These are phyloP conservation scores for Cladobotryum protrusum DNA, from an alignment of 2,329 filamentous ascomycete species.

Conservation along the genomic window DNA sequence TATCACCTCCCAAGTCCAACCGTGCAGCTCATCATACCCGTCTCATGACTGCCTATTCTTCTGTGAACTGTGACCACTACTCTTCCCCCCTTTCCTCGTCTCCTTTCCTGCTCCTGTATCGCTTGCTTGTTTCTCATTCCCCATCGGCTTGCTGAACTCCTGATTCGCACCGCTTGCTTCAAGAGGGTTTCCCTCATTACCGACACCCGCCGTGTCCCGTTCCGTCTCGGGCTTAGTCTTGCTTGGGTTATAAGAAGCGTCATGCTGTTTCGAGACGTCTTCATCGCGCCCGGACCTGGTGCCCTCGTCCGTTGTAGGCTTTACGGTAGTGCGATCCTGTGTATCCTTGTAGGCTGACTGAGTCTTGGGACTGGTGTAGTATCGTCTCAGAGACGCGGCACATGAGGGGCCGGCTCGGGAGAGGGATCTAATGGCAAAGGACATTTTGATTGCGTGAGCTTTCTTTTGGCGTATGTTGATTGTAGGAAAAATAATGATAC, in stretches of 20 bases:
- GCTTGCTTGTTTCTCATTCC: conserved; percentile 29
- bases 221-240: conserved; percentile 62
- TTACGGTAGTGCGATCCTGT: conserved; percentile 56
- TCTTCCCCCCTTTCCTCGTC: conserved; percentile 29
- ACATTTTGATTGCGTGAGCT: conserved; percentile 3
- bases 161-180: conserved; percentile 40
- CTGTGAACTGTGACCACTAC: conserved; percentile 22
- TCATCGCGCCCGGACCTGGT: conserved; percentile 62
- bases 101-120: conserved; percentile 27
- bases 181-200: conserved; percentile 28
- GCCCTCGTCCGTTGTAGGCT: conserved; percentile 60
- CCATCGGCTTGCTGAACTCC: conserved; percentile 34
- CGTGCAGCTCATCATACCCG: too few species aligned
- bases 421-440: conserved; percentile 16
- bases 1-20: too few species aligned
- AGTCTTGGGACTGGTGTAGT: conserved; percentile 26
- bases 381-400: conserved; percentile 13
- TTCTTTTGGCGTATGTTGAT: neutral
- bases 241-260: conserved; percentile 62
- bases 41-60: conserved; percentile 25
- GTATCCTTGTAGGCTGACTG: conserved; percentile 42
- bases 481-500: neutral
- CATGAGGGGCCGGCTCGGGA: neutral
- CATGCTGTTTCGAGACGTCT: conserved; percentile 45
- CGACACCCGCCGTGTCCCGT: conserved; percentile 35